Conservation (phyloP, 768 basidiomycete genomes). For the Russula sp. region DNA sequence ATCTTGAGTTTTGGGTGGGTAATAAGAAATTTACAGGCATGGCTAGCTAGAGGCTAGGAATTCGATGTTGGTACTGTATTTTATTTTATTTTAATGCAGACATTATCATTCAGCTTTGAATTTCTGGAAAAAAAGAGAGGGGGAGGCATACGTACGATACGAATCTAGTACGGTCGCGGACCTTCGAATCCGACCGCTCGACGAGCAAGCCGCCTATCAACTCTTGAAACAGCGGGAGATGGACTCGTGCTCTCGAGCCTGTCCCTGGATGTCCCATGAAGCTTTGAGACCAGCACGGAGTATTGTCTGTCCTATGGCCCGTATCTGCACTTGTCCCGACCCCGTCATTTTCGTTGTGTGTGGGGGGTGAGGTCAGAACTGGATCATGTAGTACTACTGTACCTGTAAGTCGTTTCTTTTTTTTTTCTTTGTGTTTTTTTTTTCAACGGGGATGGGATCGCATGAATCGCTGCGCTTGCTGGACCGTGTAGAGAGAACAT, state of each 20-base stretch:
- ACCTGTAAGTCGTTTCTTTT: no score
- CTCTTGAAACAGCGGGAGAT: slow-evolving; percentile 1
- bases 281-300: background rate
- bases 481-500: slow-evolving; percentile 9
- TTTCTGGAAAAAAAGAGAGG: no score
- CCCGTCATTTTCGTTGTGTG: no score
- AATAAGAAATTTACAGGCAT: background rate
- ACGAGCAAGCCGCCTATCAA: slow-evolving; percentile 5
- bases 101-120: no score
- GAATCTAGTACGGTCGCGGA: slow-evolving; percentile 12
- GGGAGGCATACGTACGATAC: background rate
- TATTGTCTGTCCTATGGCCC: background rate
- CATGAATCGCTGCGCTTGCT: slow-evolving; percentile 12
- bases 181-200: slow-evolving; percentile 10
- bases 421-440: no score
- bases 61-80: slow-evolving; percentile 8
- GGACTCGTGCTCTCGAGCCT: slow-evolving; percentile 5
- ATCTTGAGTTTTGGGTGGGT: no score
- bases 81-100: no score
- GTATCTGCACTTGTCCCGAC: no score
- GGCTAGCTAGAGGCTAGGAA: slow-evolving; percentile 3
- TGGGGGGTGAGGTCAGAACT: no score
- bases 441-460: background rate
- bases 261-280: slow-evolving; percentile 4
- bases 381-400: no score